A percentile compares a stretch with the other conserved stretches of the same genome.
phyloP scores from a whole-genome alignment of 1,284 basidiomycete genomes.

The Exobasidium rhododendri region DNA sequence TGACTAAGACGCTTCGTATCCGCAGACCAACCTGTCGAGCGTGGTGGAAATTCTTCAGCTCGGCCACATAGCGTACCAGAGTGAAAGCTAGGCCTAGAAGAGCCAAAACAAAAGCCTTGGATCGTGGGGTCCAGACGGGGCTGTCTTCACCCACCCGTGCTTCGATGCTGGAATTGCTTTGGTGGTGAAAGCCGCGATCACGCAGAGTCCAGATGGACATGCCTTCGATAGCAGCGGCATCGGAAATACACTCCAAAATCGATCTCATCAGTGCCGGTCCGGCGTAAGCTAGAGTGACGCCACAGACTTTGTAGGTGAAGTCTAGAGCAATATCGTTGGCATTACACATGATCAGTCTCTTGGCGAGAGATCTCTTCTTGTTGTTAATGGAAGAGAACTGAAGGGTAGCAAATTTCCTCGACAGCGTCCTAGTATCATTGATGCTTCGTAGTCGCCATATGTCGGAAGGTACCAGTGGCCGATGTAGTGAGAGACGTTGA shows the following conservation, averaged over 20 bases:
- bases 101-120: slow-evolving; percentile 33
- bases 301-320: slow-evolving; percentile 33
- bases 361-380: slow-evolving; percentile 15
- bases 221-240: slow-evolving; percentile 11
- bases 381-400: not conserved
- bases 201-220: not conserved
- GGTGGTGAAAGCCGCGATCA: not conserved
- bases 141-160: not conserved
- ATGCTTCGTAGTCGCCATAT: slow-evolving; percentile 37
- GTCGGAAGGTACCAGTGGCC: slow-evolving; percentile 33
- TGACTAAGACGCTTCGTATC: slow-evolving; percentile 43
- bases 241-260: slow-evolving; percentile 26
- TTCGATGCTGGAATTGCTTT: not conserved
- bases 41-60: slow-evolving; percentile 48
- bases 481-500: slow-evolving; percentile 27
- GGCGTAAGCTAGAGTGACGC: slow-evolving; percentile 39
- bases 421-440: slow-evolving; percentile 36
- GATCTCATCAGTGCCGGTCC: slow-evolving; percentile 33
- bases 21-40: slow-evolving; percentile 52
- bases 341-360: slow-evolving; percentile 30
- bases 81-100: slow-evolving; percentile 29
- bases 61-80: slow-evolving; percentile 31
- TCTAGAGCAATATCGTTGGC: slow-evolving; percentile 39
- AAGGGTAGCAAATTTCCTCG: slow-evolving; percentile 18
- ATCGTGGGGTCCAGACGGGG: slow-evolving; percentile 28